These are phyloP conservation scores for Phalaenopsis aphrodite DNA, from an alignment of 106 monocot genomes.

Conservation along the genomic window DNA sequence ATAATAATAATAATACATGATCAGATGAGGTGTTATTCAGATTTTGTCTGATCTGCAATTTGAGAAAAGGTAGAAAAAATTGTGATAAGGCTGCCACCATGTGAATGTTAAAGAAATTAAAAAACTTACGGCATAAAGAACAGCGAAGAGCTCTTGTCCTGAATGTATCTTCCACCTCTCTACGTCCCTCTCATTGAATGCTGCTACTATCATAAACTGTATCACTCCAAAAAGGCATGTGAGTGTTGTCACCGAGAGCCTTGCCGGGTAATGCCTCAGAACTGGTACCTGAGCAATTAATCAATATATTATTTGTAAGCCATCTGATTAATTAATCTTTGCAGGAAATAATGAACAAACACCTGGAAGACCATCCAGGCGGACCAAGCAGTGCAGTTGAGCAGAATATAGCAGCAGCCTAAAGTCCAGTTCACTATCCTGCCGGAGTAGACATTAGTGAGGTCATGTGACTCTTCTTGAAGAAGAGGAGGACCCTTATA, in stretches of 20 bases:
- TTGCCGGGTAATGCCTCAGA: conserved; percentile 73
- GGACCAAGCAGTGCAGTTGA: conserved; percentile 73
- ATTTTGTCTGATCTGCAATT: too few species aligned
- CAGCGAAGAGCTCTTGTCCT: conserved; percentile 54
- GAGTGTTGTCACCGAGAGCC: conserved; percentile 58
- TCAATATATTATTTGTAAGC: neutral
- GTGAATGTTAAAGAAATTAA: too few species aligned
- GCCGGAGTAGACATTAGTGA: conserved; percentile 21
- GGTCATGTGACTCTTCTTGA: conserved; percentile 3
- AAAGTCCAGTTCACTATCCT: conserved; percentile 68
- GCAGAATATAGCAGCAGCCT: conserved; percentile 72
- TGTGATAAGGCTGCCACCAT: too few species aligned
- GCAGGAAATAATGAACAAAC: too few species aligned
- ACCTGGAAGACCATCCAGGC: conserved; percentile 94
- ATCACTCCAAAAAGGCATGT: conserved; percentile 70
- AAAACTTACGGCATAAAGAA: conserved; percentile 60
- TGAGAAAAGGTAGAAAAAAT: too few species aligned
- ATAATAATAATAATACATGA: too few species aligned
- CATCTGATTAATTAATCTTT: too few species aligned
- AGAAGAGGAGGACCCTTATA: conserved; percentile 78
- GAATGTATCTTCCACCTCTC: conserved; percentile 61
- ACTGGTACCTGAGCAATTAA: conserved; percentile 49
- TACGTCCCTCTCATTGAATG: conserved; percentile 46
- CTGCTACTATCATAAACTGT: conserved; percentile 66
- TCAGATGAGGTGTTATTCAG: too few species aligned